Evolutionary conservation across 805 yeast species (phyloP).

Genomic region (Candida andamanensis): DNA sequence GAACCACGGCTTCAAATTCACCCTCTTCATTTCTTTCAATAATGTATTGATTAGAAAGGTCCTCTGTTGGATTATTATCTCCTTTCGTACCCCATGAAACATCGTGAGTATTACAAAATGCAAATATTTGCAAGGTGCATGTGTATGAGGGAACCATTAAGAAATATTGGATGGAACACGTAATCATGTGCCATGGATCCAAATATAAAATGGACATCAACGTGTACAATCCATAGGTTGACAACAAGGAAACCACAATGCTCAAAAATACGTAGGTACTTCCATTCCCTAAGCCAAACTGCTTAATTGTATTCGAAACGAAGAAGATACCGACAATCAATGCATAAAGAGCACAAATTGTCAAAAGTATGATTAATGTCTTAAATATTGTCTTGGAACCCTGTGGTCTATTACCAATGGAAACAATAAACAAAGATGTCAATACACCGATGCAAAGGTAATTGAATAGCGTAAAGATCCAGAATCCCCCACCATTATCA

Average conservation of each 20-base stretch:
- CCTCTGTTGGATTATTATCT: conserved; percentile 62
- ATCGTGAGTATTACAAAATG: conserved; percentile 97
- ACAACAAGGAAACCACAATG: conserved; percentile 75
- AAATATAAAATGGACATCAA: conserved; percentile 78
- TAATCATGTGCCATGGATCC: conserved; percentile 95
- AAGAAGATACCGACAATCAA: conserved; percentile 78
- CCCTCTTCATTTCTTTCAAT: conserved; percentile 78
- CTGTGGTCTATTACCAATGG: conserved; percentile 97
- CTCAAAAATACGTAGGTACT: conserved; percentile 57
- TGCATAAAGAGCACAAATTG: conserved; percentile 78
- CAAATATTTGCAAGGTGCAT: conserved; percentile 89
- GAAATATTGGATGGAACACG: conserved; percentile 85
- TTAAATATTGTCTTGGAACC: conserved; percentile 83
- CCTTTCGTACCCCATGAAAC: conserved; percentile 99
- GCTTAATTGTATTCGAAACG: conserved; percentile 50
- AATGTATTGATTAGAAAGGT: conserved; percentile 74
- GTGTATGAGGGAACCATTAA: conserved; percentile 86
- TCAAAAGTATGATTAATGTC: conserved; percentile 63
- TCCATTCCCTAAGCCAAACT: conserved; percentile 36
- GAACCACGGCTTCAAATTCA: conserved; percentile 70
- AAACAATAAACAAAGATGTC: conserved; percentile 83
- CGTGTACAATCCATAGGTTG: conserved; percentile 88
- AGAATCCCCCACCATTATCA: conserved; percentile 50
- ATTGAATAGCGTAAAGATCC: conserved; percentile 79
- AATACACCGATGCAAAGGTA: conserved; percentile 78